Percentiles rank a stretch among this genome's conserved stretches.
Evolutionary conservation across 2,329 filamentous ascomycete species (phyloP).

Genomic region (Cytospora schulzeri): DNA sequence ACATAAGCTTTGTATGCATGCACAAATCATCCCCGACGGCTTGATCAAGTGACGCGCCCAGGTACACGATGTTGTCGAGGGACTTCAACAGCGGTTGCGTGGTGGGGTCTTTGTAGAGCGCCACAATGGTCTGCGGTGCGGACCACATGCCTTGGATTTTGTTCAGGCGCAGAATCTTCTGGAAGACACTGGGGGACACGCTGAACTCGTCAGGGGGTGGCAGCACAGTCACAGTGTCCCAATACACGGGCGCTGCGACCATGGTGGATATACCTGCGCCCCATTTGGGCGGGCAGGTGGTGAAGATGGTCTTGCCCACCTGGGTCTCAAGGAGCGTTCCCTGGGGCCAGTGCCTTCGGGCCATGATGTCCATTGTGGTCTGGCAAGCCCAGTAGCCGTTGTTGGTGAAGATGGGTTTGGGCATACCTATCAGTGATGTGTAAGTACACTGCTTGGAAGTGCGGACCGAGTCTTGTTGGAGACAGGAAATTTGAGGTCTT

Average conservation of each 20-base stretch:
- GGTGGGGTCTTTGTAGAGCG: not conserved
- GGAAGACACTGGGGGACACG: not conserved
- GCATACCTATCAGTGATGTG: not conserved
- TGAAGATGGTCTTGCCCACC: not conserved
- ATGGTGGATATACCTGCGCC: not conserved
- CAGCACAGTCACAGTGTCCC: not conserved
- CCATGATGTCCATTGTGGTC: not conserved
- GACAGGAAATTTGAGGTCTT: too few species aligned
- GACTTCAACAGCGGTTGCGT: not conserved
- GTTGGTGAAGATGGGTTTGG: conserved; percentile 1
- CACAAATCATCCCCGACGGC: not conserved
- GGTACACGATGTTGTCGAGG: not conserved
- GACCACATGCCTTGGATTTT: not conserved
- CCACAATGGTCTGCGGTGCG: not conserved
- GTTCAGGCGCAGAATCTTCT: not conserved
- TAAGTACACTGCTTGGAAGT: not conserved
- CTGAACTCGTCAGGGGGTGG: not conserved
- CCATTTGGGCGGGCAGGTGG: conserved; percentile 3
- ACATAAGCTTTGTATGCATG: not conserved
- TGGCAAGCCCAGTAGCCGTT: conserved; percentile 2
- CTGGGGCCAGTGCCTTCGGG: not conserved
- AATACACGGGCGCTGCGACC: too few species aligned
- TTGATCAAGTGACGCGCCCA: not conserved
- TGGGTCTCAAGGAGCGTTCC: not conserved
- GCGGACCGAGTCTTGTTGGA: too few species aligned